Conservation (phyloP, 1,284 basidiomycete genomes). For the Entoloma clypeatum region DNA sequence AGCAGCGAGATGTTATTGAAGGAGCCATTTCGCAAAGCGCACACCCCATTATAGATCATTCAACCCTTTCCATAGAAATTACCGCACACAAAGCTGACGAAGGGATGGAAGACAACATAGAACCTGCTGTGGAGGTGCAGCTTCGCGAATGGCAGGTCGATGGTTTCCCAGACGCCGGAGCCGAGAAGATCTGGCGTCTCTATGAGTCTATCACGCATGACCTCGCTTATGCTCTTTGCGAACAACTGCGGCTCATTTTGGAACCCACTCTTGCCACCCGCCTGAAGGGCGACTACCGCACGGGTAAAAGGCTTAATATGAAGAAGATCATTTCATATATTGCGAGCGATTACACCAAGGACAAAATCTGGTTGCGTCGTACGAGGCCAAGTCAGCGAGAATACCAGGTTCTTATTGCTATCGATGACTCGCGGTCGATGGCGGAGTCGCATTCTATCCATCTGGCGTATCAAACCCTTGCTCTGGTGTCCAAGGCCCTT, state of each 20-base stretch:
- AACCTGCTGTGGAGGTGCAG: slow-evolving; percentile 54
- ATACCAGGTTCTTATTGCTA: slow-evolving; percentile 92
- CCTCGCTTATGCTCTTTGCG: slow-evolving; percentile 88
- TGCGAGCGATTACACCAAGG: slow-evolving; percentile 98
- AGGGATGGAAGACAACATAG: slow-evolving; percentile 36
- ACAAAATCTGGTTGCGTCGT: slow-evolving; percentile 98
- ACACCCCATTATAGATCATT: slow-evolving; percentile 19
- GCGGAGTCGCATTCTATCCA: slow-evolving; percentile 91
- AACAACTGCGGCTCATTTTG: slow-evolving; percentile 95
- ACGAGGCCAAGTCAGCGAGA: slow-evolving; percentile 93
- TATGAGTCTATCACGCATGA: slow-evolving; percentile 91
- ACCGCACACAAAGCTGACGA: slow-evolving; percentile 31
- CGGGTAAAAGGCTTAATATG: slow-evolving; percentile 98
- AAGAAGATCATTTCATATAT: slow-evolving; percentile 99
- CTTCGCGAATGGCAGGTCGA: slow-evolving; percentile 61
- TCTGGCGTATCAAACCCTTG: slow-evolving; percentile 92
- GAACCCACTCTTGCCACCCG: slow-evolving; percentile 94
- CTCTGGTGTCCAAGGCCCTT: slow-evolving; percentile 88
- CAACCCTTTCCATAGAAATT: slow-evolving; percentile 20
- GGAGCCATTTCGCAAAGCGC: slow-evolving; percentile 43
- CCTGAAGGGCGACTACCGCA: slow-evolving; percentile 95
- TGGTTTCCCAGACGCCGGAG: slow-evolving; percentile 54
- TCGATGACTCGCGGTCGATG: slow-evolving; percentile 98
- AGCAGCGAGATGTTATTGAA: slow-evolving; percentile 38
- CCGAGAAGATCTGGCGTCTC: slow-evolving; percentile 83